Evolutionary conservation across 441 rosid genomes (phyloP).

Genomic region (Populus hybrid): DNA sequence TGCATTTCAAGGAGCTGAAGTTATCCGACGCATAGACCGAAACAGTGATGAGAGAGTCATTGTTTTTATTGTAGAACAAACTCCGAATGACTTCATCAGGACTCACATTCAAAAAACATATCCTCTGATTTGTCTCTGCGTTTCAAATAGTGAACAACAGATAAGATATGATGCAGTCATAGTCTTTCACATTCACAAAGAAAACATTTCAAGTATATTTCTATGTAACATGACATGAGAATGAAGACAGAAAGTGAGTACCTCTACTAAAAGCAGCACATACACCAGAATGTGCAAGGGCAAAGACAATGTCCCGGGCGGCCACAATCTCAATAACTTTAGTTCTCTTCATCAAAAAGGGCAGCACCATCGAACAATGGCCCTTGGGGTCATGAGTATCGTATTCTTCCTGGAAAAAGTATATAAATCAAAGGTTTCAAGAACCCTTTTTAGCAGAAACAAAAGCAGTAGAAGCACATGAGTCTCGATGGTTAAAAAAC

Average conservation of each 20-base stretch:
- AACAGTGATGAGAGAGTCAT: slow-evolving; percentile 88
- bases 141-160: slow-evolving; percentile 5
- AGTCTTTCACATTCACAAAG: neutral
- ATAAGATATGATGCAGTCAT: neutral
- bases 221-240: neutral
- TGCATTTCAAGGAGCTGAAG: slow-evolving; percentile 83
- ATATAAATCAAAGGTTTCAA: neutral
- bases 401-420: slow-evolving; percentile 62
- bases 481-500: neutral
- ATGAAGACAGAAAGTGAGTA: slow-evolving; percentile 10
- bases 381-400: slow-evolving; percentile 97
- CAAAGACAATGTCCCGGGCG: slow-evolving; percentile 35
- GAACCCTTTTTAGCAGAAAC: neutral
- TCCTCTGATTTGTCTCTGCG: slow-evolving; percentile 72
- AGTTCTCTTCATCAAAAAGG: slow-evolving; percentile 86
- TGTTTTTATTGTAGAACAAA: slow-evolving; percentile 79
- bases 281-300: slow-evolving; percentile 9
- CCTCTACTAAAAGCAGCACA: slow-evolving; percentile 97
- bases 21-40: slow-evolving; percentile 84
- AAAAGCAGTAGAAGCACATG: neutral
- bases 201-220: neutral
- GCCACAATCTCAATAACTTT: slow-evolving; percentile 97
- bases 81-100: slow-evolving; percentile 88
- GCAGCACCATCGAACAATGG: slow-evolving; percentile 64
- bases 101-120: slow-evolving; percentile 72